A percentile compares a stretch with the other conserved stretches of the same genome.
phyloP scores from a whole-genome alignment of 768 basidiomycete species.

The Pulveroboletus ravenelii region DNA sequence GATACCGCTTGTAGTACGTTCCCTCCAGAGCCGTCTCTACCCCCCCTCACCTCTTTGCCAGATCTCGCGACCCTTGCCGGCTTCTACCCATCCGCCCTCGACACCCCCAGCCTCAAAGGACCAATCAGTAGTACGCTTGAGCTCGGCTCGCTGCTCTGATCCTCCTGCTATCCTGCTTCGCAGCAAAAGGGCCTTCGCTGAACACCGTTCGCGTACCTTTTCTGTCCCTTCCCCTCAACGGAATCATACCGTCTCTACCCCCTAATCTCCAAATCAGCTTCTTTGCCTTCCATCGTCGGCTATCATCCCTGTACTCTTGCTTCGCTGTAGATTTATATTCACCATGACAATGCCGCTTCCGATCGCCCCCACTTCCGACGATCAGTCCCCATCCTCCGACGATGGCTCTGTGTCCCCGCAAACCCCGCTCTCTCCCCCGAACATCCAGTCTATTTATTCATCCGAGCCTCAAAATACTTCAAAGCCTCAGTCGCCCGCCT shows the following conservation, averaged over 20 bases:
- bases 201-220: constrained; percentile 43
- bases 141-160: constrained; percentile 56
- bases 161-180: constrained; percentile 4
- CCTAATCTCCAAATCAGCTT: constrained; percentile 14
- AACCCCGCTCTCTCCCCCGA: constrained; percentile 44
- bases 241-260: constrained; percentile 19
- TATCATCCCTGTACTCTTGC: constrained; percentile 7
- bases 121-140: constrained; percentile 57
- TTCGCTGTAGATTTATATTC: constrained; percentile 14
- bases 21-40: background rate
- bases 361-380: constrained; percentile 34
- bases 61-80: constrained; percentile 96
- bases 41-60: constrained; percentile 23
- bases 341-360: constrained; percentile 38
- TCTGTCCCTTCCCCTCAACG: constrained; percentile 8
- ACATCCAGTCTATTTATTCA: constrained; percentile 29
- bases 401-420: constrained; percentile 42
- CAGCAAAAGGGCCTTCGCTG: constrained; percentile 39
- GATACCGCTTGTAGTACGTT: constrained; percentile 48
- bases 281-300: background rate
- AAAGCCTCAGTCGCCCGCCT: constrained; percentile 20
- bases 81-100: constrained; percentile 52
- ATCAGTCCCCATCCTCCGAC: constrained; percentile 39
- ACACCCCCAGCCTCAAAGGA: constrained; percentile 32
- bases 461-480: constrained; percentile 23